phyloP scores from a whole-genome alignment of 306 rosid species.

The Oxytropis ochrocephala region DNA sequence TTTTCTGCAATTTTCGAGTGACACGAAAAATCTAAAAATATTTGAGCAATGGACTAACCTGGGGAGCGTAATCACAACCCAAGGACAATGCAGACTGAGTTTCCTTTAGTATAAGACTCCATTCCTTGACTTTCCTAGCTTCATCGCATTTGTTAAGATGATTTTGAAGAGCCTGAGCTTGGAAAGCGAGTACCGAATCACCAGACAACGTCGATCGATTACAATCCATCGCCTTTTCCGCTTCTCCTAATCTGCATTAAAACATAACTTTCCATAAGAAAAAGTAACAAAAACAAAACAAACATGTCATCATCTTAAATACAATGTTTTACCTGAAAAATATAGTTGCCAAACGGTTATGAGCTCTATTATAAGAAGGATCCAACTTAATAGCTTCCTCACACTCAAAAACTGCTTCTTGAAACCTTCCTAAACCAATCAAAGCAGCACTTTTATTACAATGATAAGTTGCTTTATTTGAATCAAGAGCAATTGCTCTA shows the following conservation, averaged over 20 bases:
- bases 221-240: conserved; percentile 59
- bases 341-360: conserved; percentile 70
- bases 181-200: conserved; percentile 29
- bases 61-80: conserved; percentile 73
- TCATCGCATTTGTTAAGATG: conserved; percentile 51
- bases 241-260: conserved; percentile 65
- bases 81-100: conserved; percentile 58
- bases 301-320: not conserved
- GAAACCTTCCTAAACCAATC: conserved; percentile 54
- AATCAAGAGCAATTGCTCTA: conserved; percentile 60
- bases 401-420: conserved; percentile 68
- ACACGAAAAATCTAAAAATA: not conserved
- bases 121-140: conserved; percentile 51
- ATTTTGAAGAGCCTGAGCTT: conserved; percentile 48
- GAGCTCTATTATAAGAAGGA: conserved; percentile 72
- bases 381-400: conserved; percentile 61
- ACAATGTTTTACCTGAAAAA: conserved; percentile 55
- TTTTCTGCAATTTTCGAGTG: too few species aligned
- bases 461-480: conserved; percentile 57
- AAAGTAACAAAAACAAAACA: not conserved
- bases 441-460: conserved; percentile 90
- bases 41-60: conserved; percentile 35
- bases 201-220: conserved; percentile 31
- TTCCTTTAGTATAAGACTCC: conserved; percentile 59
- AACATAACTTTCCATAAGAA: not conserved